Conservation (phyloP, 306 rosid genomes). For the Malus sieversii region DNA sequence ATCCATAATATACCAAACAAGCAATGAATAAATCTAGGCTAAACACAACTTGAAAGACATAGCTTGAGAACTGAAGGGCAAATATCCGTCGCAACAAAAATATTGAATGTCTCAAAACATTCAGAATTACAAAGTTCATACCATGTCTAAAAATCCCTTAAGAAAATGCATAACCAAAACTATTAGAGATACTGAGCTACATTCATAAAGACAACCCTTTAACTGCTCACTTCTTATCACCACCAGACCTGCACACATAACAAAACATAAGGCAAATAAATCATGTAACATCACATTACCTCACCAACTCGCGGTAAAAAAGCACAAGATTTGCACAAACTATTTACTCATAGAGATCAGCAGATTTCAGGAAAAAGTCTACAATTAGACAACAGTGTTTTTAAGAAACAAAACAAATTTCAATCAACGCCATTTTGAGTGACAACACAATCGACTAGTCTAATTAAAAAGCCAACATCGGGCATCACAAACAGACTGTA, state of each 20-base stretch:
- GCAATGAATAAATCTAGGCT: background rate
- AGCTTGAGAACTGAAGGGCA: background rate
- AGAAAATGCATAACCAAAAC: background rate
- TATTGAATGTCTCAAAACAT: no score
- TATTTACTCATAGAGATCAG: no score
- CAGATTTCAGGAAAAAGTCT: background rate
- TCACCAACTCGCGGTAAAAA: background rate
- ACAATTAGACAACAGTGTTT: background rate
- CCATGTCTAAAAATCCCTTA: no score
- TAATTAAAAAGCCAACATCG: background rate
- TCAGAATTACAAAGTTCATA: no score
- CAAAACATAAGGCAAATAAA: background rate
- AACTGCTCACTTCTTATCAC: constrained; percentile 3
- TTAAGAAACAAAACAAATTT: no score
- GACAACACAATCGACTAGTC: background rate
- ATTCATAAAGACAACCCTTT: background rate
- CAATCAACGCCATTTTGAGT: background rate
- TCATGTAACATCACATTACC: background rate
- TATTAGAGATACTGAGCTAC: background rate
- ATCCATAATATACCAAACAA: no score
- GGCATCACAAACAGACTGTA: background rate
- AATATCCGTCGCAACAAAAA: background rate
- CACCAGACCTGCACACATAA: constrained; percentile 5
- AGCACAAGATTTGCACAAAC: background rate
- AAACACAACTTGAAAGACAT: background rate